phyloP scores from a whole-genome alignment of 306 rosid species.

The Acacia crassicarpa region DNA sequence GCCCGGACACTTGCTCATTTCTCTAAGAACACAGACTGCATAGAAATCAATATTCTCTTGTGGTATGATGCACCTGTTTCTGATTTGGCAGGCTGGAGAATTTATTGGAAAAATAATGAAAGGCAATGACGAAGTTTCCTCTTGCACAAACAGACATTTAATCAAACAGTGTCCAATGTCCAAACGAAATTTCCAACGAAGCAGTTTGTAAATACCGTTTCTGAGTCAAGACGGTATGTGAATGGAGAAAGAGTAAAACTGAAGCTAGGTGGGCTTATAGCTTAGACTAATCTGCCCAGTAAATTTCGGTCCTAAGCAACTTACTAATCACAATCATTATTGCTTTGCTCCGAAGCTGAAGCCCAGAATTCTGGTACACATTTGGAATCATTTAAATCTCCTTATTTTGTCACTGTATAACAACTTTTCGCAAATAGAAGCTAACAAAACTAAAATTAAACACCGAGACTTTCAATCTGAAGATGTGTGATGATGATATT shows the following conservation, averaged over 20 bases:
- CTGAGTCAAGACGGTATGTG: conserved; percentile 20
- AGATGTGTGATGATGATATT: background rate
- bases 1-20: conserved; percentile 55
- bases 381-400: conserved; percentile 18
- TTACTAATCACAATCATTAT: conserved; percentile 14
- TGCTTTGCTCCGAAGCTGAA: conserved; percentile 36
- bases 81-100: conserved; percentile 38
- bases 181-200: conserved; percentile 54
- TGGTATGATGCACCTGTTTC: conserved; percentile 22
- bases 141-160: conserved; percentile 30
- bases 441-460: background rate
- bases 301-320: background rate
- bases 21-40: background rate
- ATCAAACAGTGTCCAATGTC: conserved; percentile 5
- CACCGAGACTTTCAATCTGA: background rate
- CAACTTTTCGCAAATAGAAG: background rate
- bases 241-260: conserved; percentile 27
- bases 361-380: background rate
- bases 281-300: background rate
- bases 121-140: conserved; percentile 62
- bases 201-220: conserved; percentile 13
- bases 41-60: conserved; percentile 24
- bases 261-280: conserved; percentile 18
- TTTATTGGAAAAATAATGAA: conserved; percentile 39
- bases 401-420: conserved; percentile 25